Base-by-base conservation (phyloP, 2,329 filamentous ascomycete species). In the Metarhizium humberi region DNA sequence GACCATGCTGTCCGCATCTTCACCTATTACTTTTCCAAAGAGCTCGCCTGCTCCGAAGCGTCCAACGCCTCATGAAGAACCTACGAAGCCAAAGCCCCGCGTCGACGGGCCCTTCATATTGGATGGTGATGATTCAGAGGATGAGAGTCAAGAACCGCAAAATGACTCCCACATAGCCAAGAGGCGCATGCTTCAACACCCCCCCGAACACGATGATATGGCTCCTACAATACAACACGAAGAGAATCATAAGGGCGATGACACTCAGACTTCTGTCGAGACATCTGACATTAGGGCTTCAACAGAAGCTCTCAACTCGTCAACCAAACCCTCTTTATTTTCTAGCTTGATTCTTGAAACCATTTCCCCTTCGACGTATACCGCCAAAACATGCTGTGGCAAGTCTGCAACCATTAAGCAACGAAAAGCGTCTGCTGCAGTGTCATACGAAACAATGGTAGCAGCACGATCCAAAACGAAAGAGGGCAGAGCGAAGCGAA, bases 401-500 rank as follows among this genome's bases (percentile, higher is more conserved):
- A 79, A 75, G 46, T 73, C 74, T 0, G 68, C 81, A 2, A 74
- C 78, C 0, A 75, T 90, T 48, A 76, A 76, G 48, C 74, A 81
- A 62, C 81, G 84, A 52, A 75, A 75, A 54, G 66, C 71, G 7
- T 67, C 69, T 1, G 68, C 70, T 1, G 66, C 72, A 0, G 66
- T 80, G 1, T 75, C 86, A 0, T 90, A 87, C 63, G 83, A 88
- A 63, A 74, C 80, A 43, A 78, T 90, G 61, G 80, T 88, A 3
- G 86, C 86, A 25, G 79, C 82, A 11, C 77, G 87, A 51, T 89
- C 87, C 5, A 81, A 73, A 55, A 84, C 79, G 0, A 84, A 82
- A 59, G 80, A 86, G 55, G 86, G 87, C 2, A 78, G 84, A 56
- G 88, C 88, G 2, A 82, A 82, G 63, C 82, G 82, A 62, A 86